These are phyloP conservation scores for Fistulinella cinereoalba DNA, from an alignment of 1,284 basidiomycete species.

Conservation along the genomic window DNA sequence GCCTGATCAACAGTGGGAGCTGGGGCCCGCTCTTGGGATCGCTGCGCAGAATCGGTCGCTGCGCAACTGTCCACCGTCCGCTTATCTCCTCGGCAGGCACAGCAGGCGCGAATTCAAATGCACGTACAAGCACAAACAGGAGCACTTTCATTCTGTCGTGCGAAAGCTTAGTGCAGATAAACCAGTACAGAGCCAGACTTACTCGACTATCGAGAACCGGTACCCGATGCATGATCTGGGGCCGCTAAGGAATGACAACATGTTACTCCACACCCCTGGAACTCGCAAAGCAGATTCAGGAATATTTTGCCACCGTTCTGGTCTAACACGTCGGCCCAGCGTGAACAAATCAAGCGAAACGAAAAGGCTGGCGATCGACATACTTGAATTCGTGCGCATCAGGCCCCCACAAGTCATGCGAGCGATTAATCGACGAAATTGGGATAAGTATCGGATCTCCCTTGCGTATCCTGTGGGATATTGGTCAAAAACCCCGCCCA, in stretches of 20 bases:
- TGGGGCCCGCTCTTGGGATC: background rate
- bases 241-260: slow-evolving; percentile 60
- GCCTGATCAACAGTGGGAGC: background rate
- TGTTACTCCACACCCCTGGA: slow-evolving; percentile 58
- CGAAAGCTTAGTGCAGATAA: no score
- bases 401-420: slow-evolving; percentile 44
- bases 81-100: background rate
- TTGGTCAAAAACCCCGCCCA: background rate
- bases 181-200: slow-evolving; percentile 23
- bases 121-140: slow-evolving; percentile 23
- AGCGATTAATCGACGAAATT: slow-evolving; percentile 39
- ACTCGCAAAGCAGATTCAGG: slow-evolving; percentile 46
- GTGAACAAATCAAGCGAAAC: background rate
- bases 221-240: slow-evolving; percentile 67
- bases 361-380: background rate
- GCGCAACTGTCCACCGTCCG: background rate
- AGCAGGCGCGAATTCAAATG: background rate
- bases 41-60: background rate
- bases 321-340: slow-evolving; percentile 24
- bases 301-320: slow-evolving; percentile 56
- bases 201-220: slow-evolving; percentile 68
- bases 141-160: slow-evolving; percentile 52
- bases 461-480: slow-evolving; percentile 33
- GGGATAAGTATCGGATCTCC: slow-evolving; percentile 41
- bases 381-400: slow-evolving; percentile 39